Conservation (phyloP, 1,284 basidiomycete species). For the Puccinia novopanici region DNA sequence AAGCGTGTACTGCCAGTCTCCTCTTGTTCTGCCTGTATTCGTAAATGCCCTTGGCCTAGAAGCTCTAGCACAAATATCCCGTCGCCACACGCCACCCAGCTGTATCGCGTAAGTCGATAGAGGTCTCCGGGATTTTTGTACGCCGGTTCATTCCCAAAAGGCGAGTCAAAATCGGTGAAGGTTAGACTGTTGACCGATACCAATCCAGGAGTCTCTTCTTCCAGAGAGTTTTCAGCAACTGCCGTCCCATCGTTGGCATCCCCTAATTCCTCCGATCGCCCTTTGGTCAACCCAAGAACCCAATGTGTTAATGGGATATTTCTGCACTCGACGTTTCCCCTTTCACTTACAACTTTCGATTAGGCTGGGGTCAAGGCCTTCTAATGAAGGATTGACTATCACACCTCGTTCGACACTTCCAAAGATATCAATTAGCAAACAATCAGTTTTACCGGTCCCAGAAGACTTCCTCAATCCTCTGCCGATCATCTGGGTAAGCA, state of each 20-base stretch:
- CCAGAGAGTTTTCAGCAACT: background rate
- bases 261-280: background rate
- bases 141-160: conserved; percentile 41
- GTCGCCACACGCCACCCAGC: conserved; percentile 59
- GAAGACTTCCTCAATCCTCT: conserved; percentile 86
- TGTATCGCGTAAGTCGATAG: conserved; percentile 55
- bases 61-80: conserved; percentile 57
- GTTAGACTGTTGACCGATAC: conserved; percentile 49
- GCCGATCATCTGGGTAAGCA: conserved; percentile 95
- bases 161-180: conserved; percentile 57
- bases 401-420: conserved; percentile 75
- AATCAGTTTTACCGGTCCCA: conserved; percentile 77
- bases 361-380: conserved; percentile 55
- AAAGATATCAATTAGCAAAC: conserved; percentile 87
- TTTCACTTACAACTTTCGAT: conserved; percentile 10
- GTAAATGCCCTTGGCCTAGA: conserved; percentile 24
- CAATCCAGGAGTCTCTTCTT: background rate
- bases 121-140: conserved; percentile 52
- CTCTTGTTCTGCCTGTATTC: conserved; percentile 23
- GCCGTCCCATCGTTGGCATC: background rate
- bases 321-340: background rate
- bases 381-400: conserved; percentile 8
- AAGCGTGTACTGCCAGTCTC: conserved; percentile 10
- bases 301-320: background rate
- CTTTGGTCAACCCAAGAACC: background rate